A percentile compares a stretch with the other conserved stretches of the same genome.
Conservation (phyloP, 768 basidiomycete species). For the Lentinula lateritia region DNA sequence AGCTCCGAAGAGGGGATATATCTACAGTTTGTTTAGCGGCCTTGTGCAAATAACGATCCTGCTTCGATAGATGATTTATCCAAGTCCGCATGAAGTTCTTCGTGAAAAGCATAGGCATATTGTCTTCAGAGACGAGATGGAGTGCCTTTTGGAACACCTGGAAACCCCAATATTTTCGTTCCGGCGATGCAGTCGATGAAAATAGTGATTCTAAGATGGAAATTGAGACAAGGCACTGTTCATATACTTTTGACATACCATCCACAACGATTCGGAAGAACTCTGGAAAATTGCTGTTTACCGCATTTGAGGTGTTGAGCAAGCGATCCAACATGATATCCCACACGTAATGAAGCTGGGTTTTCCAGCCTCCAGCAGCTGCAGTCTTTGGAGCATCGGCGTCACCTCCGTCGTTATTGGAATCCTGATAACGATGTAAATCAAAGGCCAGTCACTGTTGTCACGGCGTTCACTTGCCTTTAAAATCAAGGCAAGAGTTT, state of each 20-base stretch:
- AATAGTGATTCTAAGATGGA: conserved; percentile 72
- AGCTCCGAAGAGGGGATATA: conserved; percentile 4
- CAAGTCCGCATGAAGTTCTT: conserved; percentile 94
- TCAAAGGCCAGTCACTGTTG: neutral
- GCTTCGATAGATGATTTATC: conserved; percentile 91
- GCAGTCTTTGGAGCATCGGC: conserved; percentile 40
- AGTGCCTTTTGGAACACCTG: conserved; percentile 81
- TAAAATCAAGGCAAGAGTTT: conserved; percentile 65
- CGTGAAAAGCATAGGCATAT: conserved; percentile 85
- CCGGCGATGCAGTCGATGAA: conserved; percentile 72
- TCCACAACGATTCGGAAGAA: conserved; percentile 92
- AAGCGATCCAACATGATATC: conserved; percentile 73
- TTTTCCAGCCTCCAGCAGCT: conserved; percentile 65
- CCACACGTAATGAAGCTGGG: conserved; percentile 93
- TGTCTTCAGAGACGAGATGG: conserved; percentile 54
- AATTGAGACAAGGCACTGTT: neutral
- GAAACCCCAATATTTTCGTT: conserved; percentile 97
- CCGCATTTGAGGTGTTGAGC: conserved; percentile 33
- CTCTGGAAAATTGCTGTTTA: conserved; percentile 73
- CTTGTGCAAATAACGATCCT: conserved; percentile 86
- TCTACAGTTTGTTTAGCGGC: conserved; percentile 79
- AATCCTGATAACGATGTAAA: conserved; percentile 38
- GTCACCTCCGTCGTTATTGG: conserved; percentile 49
- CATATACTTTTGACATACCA: conserved; percentile 41
- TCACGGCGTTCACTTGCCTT: conserved; percentile 49